These are phyloP conservation scores for Mrakia frigida DNA, from an alignment of 768 basidiomycete species.

Conservation along the genomic window DNA sequence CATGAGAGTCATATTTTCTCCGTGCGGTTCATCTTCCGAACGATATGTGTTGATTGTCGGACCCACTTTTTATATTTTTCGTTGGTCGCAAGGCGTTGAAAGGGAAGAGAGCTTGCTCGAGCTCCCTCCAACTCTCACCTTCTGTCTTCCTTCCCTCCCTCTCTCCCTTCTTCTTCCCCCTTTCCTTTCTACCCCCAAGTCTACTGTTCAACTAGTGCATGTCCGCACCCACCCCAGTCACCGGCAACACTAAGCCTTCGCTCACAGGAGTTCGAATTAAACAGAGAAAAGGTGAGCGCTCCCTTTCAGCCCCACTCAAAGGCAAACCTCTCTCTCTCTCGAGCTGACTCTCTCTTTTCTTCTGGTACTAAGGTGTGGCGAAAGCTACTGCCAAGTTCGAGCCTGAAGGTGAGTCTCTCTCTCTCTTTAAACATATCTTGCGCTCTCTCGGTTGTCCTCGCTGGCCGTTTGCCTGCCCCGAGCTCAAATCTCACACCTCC, in stretches of 20 bases:
- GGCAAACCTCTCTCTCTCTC: not conserved
- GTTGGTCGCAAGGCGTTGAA: too few relatives aligned
- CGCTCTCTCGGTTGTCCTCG: not conserved
- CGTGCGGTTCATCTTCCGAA: too few relatives aligned
- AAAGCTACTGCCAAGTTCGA: constrained; percentile 38
- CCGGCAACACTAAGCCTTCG: constrained; percentile 17
- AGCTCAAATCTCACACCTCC: constrained; percentile 5
- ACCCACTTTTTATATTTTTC: too few relatives aligned
- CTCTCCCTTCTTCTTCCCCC: not conserved
- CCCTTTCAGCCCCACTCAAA: too few relatives aligned
- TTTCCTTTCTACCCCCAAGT: not conserved
- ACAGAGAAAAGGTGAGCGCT: constrained; percentile 28
- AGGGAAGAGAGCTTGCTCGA: not conserved
- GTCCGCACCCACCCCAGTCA: not conserved
- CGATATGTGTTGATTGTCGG: too few relatives aligned
- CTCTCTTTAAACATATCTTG: not conserved
- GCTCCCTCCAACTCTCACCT: not conserved
- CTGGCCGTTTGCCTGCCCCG: not conserved
- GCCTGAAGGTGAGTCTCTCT: constrained; percentile 28
- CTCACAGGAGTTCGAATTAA: constrained; percentile 33
- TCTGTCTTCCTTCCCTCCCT: constrained; percentile 7
- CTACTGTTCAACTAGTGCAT: not conserved
- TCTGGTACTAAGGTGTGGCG: constrained; percentile 33
- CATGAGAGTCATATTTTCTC: too few relatives aligned
- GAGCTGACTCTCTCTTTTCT: not conserved